Base-by-base conservation (phyloP, 2,329 filamentous ascomycete genomes). In the Coniochaeta sp. region DNA sequence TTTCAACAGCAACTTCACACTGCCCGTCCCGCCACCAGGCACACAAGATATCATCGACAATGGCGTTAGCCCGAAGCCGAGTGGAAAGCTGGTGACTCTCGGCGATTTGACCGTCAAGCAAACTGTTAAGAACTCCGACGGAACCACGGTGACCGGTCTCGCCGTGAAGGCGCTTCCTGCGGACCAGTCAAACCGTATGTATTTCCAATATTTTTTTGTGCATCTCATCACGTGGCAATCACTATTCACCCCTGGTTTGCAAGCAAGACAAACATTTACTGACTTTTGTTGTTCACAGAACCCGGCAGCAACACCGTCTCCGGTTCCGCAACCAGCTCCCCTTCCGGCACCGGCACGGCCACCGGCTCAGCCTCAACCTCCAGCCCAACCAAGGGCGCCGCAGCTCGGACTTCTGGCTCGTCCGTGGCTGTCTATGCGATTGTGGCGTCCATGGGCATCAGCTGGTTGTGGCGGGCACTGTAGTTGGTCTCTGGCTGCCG, bases 1-100 rank as follows among this genome's bases (percentile, higher is more conserved):
- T 63, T 96, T 96, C 79, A 83, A 82, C 74, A 87, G 77, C 72
- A 89, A 91, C 79, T 98, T 96, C 77, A 88, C 87, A 54, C 78
- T 96, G 61, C 93, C 89, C 56, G 75, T 69, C 3, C 79, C 85
- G 6, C 91, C 91, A 14, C 78, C 82, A 4, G 89, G 87, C 65
- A 87, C 86, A 43, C 79, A 87, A 62, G 79, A 83, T 54, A 80
- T 96, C 68, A 93, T 97, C 70, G 79, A 90, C 65, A 85, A 89
- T 57, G 93, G 93, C 63, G 83, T 96, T 62, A 77, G 74, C 57
- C 83, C 83, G 64, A 82, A 86, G 60, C 85, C 86, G 43, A 75
- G 71, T 16, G 89, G 88, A 67, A 84, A 88, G 75, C 74, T 96
- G 59, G 81, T 89, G 28, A 67, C 76, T 2, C 81, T 91, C 57